Evolutionary conservation across 129 eudicot species (phyloP).

Genomic region (Heracleum sosnowskyi): DNA sequence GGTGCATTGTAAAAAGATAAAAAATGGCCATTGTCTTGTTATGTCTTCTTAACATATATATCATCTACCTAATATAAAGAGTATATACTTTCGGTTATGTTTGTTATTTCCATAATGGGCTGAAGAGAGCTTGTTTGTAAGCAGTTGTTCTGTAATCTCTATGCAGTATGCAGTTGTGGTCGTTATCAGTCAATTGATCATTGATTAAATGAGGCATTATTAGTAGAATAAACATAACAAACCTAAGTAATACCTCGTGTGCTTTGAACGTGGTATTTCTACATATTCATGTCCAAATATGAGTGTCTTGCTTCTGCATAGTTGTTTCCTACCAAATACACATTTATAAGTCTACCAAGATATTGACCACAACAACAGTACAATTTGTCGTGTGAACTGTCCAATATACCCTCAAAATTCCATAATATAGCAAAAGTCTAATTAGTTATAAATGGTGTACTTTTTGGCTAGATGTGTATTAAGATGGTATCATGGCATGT

Average conservation of each 20-base stretch:
- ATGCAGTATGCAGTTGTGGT: neutral
- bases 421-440: neutral
- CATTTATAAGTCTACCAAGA: neutral
- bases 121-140: neutral
- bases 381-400: neutral
- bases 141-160: neutral
- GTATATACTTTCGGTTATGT: neutral
- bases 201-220: neutral
- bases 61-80: neutral
- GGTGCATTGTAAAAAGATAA: neutral
- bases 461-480: neutral
- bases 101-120: neutral
- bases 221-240: neutral
- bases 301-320: conserved; percentile 2
- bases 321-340: conserved; percentile 4
- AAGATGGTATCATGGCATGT: conserved; percentile 1
- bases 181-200: neutral
- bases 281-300: conserved; percentile 19
- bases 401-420: conserved; percentile 1
- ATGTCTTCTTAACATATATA: neutral
- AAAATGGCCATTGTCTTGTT: neutral
- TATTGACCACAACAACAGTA: neutral
- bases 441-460: neutral
- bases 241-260: neutral
- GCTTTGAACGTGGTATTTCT: neutral